phyloP scores from a whole-genome alignment of 495 filamentous ascomycete species.

The Xylaria venustula region DNA sequence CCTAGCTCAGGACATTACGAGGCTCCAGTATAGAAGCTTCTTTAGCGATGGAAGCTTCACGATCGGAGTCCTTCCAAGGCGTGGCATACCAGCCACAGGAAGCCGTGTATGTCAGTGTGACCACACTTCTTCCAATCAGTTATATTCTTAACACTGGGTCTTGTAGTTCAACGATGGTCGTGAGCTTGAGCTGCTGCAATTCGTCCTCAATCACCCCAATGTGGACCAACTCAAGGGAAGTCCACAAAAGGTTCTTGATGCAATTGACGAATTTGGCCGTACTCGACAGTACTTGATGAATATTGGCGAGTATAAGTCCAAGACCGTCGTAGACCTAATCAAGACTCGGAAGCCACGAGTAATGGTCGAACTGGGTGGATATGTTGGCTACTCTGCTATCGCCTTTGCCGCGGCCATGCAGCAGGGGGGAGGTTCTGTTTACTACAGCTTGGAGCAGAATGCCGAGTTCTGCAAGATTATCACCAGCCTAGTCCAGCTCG shows the following conservation, averaged over 20 bases:
- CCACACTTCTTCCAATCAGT: neutral
- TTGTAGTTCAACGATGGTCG: slow-evolving; percentile 63
- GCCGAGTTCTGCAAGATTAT: slow-evolving; percentile 66
- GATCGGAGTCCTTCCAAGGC: slow-evolving; percentile 10
- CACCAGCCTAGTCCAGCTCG: slow-evolving; percentile 61
- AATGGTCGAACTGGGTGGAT: slow-evolving; percentile 80
- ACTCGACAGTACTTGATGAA: slow-evolving; percentile 74
- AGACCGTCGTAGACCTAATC: slow-evolving; percentile 64
- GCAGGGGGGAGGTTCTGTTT: slow-evolving; percentile 56
- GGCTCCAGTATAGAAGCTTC: neutral
- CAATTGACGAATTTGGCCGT: slow-evolving; percentile 70
- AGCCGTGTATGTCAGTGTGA: slow-evolving; percentile 22
- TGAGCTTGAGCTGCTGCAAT: slow-evolving; percentile 71
- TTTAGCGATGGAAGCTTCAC: slow-evolving; percentile 32
- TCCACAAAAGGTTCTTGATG: slow-evolving; percentile 60
- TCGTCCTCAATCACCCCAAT: slow-evolving; percentile 57
- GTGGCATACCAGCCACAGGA: slow-evolving; percentile 21
- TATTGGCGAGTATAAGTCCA: slow-evolving; percentile 70
- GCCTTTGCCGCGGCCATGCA: slow-evolving; percentile 64
- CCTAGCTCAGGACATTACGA: neutral
- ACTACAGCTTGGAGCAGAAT: slow-evolving; percentile 66
- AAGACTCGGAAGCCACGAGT: slow-evolving; percentile 58
- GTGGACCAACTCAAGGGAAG: slow-evolving; percentile 59
- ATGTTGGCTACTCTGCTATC: slow-evolving; percentile 77
- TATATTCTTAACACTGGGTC: neutral